Conservation (phyloP, 2,329 filamentous ascomycete species). For the Polychaeton citri region DNA sequence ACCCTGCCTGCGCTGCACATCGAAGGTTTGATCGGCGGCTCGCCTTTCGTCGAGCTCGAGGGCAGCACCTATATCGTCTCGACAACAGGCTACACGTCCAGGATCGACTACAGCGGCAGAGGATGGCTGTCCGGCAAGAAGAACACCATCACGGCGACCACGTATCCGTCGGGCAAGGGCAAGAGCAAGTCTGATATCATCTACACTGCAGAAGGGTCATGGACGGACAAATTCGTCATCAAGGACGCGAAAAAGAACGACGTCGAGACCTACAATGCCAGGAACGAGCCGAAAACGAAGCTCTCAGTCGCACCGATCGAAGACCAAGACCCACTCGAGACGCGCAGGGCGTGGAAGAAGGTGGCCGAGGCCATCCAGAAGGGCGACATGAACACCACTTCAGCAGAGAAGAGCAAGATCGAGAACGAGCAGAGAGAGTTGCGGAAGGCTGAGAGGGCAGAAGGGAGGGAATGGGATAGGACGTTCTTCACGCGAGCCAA, state of each 20-base stretch:
- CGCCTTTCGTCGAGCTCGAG: slow-evolving; percentile 85
- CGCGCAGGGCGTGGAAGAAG: slow-evolving; percentile 73
- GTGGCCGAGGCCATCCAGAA: slow-evolving; percentile 68
- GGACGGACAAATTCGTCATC: slow-evolving; percentile 73
- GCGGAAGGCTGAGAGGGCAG: slow-evolving; percentile 61
- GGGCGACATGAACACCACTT: slow-evolving; percentile 73
- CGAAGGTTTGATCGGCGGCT: slow-evolving; percentile 75
- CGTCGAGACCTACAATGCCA: slow-evolving; percentile 34
- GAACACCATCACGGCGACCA: slow-evolving; percentile 66
- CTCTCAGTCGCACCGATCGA: slow-evolving; percentile 60
- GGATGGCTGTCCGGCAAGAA: slow-evolving; percentile 95
- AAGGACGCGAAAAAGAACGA: slow-evolving; percentile 46
- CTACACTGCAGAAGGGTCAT: slow-evolving; percentile 80
- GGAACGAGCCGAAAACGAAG: slow-evolving; percentile 42
- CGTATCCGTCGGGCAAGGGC: slow-evolving; percentile 58
- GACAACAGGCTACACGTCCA: slow-evolving; percentile 72
- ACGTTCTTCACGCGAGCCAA: slow-evolving; percentile 56
- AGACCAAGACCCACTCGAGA: slow-evolving; percentile 75
- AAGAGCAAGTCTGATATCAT: slow-evolving; percentile 46
- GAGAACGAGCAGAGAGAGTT: slow-evolving; percentile 75
- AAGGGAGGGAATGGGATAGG: slow-evolving; percentile 65
- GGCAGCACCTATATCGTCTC: slow-evolving; percentile 73
- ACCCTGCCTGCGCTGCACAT: slow-evolving; percentile 86
- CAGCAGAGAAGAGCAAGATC: slow-evolving; percentile 71
- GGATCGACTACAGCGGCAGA: slow-evolving; percentile 85